A percentile compares a stretch with the other conserved stretches of the same genome.
These are phyloP conservation scores for Falciphora oryzae DNA, from an alignment of 2,329 filamentous ascomycete species.

Conservation along the genomic window DNA sequence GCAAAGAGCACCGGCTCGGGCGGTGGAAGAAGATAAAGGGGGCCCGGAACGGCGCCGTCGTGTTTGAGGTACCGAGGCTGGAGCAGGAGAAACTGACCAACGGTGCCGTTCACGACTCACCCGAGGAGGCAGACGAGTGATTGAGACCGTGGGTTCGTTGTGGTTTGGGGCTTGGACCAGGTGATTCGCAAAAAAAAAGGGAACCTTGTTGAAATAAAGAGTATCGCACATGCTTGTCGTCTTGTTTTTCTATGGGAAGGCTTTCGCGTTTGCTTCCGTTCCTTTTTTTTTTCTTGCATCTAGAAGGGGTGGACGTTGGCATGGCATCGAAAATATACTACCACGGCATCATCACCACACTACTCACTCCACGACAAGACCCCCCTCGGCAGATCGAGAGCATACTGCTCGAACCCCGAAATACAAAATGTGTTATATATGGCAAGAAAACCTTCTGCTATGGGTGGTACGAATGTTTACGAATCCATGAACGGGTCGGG, in stretches of 20 bases:
- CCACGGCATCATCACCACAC: background rate
- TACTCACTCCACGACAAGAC: background rate
- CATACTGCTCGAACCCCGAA: background rate
- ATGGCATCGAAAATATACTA: background rate
- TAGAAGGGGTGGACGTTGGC: background rate
- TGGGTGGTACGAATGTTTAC: no score
- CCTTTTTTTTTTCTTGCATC: background rate
- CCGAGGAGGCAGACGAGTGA: slow-evolving; percentile 2
- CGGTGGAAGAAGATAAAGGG: slow-evolving; percentile 63
- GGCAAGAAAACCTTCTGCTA: no score
- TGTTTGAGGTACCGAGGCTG: slow-evolving; percentile 70
- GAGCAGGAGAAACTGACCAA: slow-evolving; percentile 12
- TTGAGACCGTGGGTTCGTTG: background rate
- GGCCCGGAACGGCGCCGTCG: slow-evolving; percentile 76
- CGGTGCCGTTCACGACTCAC: background rate
- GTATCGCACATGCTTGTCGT: background rate
- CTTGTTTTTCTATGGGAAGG: background rate
- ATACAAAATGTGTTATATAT: background rate
- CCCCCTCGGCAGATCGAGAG: background rate
- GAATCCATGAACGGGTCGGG: no score
- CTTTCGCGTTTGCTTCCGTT: background rate
- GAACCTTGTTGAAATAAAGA: background rate
- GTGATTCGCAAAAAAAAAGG: background rate
- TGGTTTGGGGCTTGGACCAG: background rate
- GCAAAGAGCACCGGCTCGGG: slow-evolving; percentile 79